A percentile compares a stretch with the other conserved stretches of the same genome.
Evolutionary conservation across 108 stramenopile genomes (phyloP).

Genomic region (Discostella pseudostelligera): DNA sequence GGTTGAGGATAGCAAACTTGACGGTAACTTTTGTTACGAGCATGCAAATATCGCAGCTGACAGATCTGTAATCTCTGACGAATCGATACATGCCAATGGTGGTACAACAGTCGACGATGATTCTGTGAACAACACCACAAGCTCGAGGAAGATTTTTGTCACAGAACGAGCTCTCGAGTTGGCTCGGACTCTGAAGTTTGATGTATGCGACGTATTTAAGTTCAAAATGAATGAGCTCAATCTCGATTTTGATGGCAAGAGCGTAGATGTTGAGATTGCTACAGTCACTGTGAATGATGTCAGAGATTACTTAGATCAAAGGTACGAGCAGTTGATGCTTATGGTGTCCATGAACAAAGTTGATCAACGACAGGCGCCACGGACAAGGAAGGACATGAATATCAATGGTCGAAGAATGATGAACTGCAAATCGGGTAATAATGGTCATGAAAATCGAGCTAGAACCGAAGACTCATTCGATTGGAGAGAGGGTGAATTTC

Average conservation of each 20-base stretch:
- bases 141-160: constrained; percentile 11
- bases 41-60: too few relatives aligned
- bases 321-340: not conserved
- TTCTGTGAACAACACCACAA: not conserved
- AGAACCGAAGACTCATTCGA: too few relatives aligned
- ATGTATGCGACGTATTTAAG: constrained; percentile 15
- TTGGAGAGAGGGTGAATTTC: too few relatives aligned
- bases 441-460: too few relatives aligned
- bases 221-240: not conserved
- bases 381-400: too few relatives aligned
- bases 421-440: too few relatives aligned
- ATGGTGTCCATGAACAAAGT: not conserved
- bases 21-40: not conserved
- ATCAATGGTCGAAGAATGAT: too few relatives aligned
- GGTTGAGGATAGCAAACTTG: not conserved
- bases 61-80: too few relatives aligned
- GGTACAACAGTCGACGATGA: not conserved
- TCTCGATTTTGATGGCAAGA: not conserved
- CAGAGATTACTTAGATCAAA: constrained; percentile 13
- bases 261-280: constrained; percentile 1
- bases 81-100: too few relatives aligned
- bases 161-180: constrained; percentile 20
- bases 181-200: constrained; percentile 23
- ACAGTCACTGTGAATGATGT: constrained; percentile 4
- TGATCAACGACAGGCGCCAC: too few relatives aligned